Base-by-base conservation (phyloP, 495 filamentous ascomycete genomes). In the Venustampulla echinocandica region DNA sequence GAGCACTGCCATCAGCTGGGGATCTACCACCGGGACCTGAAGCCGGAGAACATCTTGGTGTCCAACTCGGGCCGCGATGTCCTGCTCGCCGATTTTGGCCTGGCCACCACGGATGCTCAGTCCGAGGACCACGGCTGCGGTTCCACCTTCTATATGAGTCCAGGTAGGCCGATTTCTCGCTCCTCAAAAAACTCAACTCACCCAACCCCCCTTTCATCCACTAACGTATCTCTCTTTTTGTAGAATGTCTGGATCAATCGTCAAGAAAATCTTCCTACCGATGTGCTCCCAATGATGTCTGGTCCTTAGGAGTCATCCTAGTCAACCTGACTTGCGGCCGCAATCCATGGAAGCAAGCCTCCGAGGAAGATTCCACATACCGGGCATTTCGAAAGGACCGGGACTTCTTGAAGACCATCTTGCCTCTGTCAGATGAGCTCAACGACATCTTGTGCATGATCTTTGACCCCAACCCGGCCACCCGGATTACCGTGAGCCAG, bases 101-200 rank as follows among this genome's bases (percentile, higher is more conserved):
- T 97, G 30, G 92, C 92, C 34, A 97, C 87, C 18, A 77, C 77
- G 23, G 86, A 90, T 47, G 75, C 80, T 44, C 69, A 81, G 49
- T 93, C 90, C 49, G 81, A 89, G 50, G 92, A 99, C 64, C 96
- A 94, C 65, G 93, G 93, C 46, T 99, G 93, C 64, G 92, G 92
- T 40, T 96, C 90, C 14, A 97, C 92, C 11, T 97, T 99, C 62
- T 97, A 99, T 70, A 97, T 97, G 93, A 90, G 84, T 47, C 92
- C 92, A 77, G 92, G 92, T 96, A 85, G 67, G 75, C 33, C 36
- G 33, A 37, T 41, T 42, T 49, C 43, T 49, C 18, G 39, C 27
- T 65, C 51, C 25, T 44, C n/a, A n/a, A n/a, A n/a, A n/a, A n/a
- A n/a, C n/a, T n/a, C n/a, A n/a, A n/a, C n/a, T n/a, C n/a, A n/a